Evolutionary conservation across 805 yeast species (phyloP), one percentile per base, ranked within the genome.

Genomic region (Candida dendrica): DNA sequence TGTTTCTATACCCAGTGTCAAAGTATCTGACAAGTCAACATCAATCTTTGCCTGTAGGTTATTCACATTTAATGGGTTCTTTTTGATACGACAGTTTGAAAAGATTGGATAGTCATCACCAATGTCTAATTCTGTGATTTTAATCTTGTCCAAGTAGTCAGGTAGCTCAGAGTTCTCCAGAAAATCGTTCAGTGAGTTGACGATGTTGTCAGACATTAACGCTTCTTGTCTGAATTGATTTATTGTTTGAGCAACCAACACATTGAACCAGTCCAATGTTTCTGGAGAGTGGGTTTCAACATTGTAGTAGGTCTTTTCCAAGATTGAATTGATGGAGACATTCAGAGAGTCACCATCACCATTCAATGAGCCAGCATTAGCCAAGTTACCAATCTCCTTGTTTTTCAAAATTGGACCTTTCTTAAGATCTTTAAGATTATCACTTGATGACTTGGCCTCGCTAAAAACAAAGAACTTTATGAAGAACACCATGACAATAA

Each of bases 81-180:
- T 79, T 47, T 71, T 72, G 32, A 93, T 85, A 39, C 95, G 73
- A 62, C 98, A 93, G 56, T 93, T 93, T 43, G 95, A 85, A 58
- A 93, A 86, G 40, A 93, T 86, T 3, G 98, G 98, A 58, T 82
- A 93, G 61, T 90, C 97, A 58, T 88, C 86, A 29, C 98, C 98
- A 43, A 93, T 81, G 53, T 89, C 91, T 20, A 93, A 79, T 54
- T 91, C 97, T 1, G 90, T 84, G 38, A 93, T 77, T 46, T 74
- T 75, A 34, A 93, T 80, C 19, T 75, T 73, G 56, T 83, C 96
- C 38, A 93, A 60, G 59, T 81, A 91, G 42, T 83, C 90, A 1
- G 97, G 96, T 19, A 86, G 61, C 18, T 76, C 76, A 48, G 81
- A 77, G 6, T 60, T 59, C 10, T 64, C 64, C 36, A 91, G 66